Conservation (phyloP, 768 basidiomycete genomes). For the Russula compacta region DNA sequence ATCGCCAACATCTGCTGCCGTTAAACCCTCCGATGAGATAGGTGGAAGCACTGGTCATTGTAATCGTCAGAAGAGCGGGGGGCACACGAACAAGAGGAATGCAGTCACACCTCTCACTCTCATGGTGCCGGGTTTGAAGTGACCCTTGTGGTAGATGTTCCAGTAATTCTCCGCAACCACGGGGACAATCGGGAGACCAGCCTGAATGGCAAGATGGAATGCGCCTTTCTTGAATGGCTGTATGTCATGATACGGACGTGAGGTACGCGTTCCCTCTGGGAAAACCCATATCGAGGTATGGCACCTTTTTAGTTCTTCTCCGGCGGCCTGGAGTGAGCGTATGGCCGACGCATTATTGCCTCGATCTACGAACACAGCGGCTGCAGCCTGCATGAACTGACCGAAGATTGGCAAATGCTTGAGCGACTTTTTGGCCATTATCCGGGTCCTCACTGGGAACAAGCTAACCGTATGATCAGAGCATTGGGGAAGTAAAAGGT, state of each 20-base stretch:
- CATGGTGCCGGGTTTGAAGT: slow-evolving; percentile 68
- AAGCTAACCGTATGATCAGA: slow-evolving; percentile 27
- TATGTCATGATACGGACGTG: slow-evolving; percentile 52
- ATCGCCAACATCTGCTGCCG: slow-evolving; percentile 55
- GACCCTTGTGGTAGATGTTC: slow-evolving; percentile 67
- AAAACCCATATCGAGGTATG: slow-evolving; percentile 86
- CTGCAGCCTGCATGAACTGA: slow-evolving; percentile 82
- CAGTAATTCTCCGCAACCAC: slow-evolving; percentile 94
- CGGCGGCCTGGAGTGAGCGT: slow-evolving; percentile 66
- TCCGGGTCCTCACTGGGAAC: slow-evolving; percentile 73
- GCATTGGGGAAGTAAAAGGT: neutral
- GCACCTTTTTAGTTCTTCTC: slow-evolving; percentile 61
- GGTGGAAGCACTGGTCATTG: slow-evolving; percentile 74
- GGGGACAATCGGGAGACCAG: slow-evolving; percentile 84
- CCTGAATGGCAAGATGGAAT: slow-evolving; percentile 90
- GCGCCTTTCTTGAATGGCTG: slow-evolving; percentile 96
- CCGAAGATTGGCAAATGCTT: slow-evolving; percentile 78
- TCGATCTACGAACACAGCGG: slow-evolving; percentile 87
- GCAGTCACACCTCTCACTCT: slow-evolving; percentile 65
- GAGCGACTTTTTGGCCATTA: slow-evolving; percentile 90
- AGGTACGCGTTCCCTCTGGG: slow-evolving; percentile 90
- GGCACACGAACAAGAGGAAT: neutral
- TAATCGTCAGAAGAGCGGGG: slow-evolving; percentile 1
- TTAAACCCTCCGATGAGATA: slow-evolving; percentile 64
- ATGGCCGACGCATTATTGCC: slow-evolving; percentile 70